These are phyloP conservation scores for Phaseolus coccineus DNA, from an alignment of 331 rosid species.

Conservation along the genomic window DNA sequence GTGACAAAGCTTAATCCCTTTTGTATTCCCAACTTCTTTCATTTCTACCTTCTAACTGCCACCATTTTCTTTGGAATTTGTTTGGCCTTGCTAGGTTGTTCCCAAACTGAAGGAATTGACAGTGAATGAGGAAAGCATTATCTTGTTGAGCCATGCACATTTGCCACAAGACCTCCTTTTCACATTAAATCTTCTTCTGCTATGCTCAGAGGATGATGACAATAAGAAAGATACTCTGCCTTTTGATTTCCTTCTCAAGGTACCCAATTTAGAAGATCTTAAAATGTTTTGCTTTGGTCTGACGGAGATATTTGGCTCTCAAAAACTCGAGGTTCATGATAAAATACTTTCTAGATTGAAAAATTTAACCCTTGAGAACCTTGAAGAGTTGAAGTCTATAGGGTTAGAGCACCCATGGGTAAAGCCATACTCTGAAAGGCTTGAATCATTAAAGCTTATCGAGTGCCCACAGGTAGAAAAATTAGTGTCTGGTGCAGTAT, in stretches of 20 bases:
- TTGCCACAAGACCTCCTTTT: background rate
- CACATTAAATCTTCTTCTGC: background rate
- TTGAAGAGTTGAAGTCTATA: background rate
- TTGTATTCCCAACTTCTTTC: background rate
- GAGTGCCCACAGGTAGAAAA: background rate
- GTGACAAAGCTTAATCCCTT: no score
- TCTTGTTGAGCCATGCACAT: background rate
- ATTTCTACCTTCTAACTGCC: background rate
- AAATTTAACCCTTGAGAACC: rapidly evolving
- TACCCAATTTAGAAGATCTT: background rate
- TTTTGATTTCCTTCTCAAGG: background rate
- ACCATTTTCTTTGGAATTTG: background rate
- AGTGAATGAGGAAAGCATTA: background rate
- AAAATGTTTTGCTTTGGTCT: background rate
- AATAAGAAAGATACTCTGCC: background rate
- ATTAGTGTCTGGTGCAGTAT: background rate
- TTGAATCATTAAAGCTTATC: background rate
- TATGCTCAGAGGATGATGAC: background rate
- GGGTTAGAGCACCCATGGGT: background rate
- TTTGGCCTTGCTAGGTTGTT: background rate
- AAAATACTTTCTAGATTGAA: background rate
- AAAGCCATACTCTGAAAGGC: background rate
- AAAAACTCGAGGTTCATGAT: background rate
- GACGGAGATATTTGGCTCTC: background rate
- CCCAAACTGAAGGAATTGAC: background rate